Evolutionary conservation across 2,329 filamentous ascomycete genomes (phyloP), one percentile per base, ranked within the genome.

Genomic region (Phaeosphaeria sp.): DNA sequence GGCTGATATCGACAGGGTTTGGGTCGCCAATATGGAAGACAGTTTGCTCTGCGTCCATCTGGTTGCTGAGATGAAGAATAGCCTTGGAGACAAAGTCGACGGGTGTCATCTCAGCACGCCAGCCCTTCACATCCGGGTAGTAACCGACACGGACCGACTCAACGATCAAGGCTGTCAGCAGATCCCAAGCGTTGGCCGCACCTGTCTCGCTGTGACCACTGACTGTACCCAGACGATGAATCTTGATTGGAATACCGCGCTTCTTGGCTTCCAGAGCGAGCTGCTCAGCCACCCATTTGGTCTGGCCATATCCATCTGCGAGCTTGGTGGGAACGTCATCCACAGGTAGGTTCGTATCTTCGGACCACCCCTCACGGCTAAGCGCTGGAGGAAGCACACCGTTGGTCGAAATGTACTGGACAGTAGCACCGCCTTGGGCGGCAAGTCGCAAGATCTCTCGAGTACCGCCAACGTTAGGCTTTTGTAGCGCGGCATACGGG

Each of bases 51-150:
- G 83, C 81, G 36, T 88, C 82, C 0, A 79, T 84, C 57, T 91
- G 83, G 64, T 89, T 87, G 42, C 88, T 84, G 20, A 93, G 83
- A 18, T 89, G 86, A 22, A 90, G 80, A 63, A 94, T 91, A 3
- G 90, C 87, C 62, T 87, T 87, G 77, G 88, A 90, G 57, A 93
- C 90, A 68, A 91, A 93, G 75, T 94, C 90, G 15, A 92, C 91
- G 0, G 91, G 90, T 0, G 91, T 93, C 90, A 93, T 93, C 78
- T 94, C 91, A 1, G 90, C 85, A 50, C 88, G 86, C 91, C 91
- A 94, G 43, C 87, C 87, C 50, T 89, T 83, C 3, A 93, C 87
- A 52, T 90, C 83, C 0, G 91, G 90, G 1, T 85, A 85, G 64
- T 85, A 85, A 6, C 90, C 90, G 3, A 93, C 82, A 52, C 90